Evolutionary conservation across 2,329 filamentous ascomycete species (phyloP).

Genomic region (Fusarium mexicanum): DNA sequence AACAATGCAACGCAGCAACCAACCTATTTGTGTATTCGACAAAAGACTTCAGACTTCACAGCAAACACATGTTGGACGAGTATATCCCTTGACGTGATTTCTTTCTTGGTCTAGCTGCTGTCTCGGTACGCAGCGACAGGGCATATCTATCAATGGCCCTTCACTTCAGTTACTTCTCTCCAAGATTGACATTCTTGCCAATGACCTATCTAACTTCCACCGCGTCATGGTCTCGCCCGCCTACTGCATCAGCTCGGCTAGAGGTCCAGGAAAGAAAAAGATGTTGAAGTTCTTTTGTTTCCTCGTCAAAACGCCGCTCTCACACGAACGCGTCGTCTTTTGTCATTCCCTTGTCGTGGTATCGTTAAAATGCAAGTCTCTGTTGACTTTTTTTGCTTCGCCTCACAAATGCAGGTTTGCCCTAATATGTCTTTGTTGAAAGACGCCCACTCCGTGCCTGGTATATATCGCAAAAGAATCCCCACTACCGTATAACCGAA

Average conservation of each 20-base stretch:
- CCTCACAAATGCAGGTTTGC: conserved; percentile 53
- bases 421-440: conserved; percentile 57
- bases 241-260: conserved; percentile 53
- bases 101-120: conserved; percentile 43
- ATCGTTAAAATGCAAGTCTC: conserved; percentile 55
- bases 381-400: conserved; percentile 47
- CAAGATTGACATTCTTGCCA: conserved; percentile 9
- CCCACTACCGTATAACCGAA: conserved; percentile 41
- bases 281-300: conserved; percentile 61
- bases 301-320: conserved; percentile 54
- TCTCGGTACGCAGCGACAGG: conserved; percentile 37
- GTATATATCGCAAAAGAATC: conserved; percentile 48
- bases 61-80: neutral
- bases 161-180: conserved; percentile 11
- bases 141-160: conserved; percentile 22
- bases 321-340: conserved; percentile 46
- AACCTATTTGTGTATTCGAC: neutral
- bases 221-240: conserved; percentile 38
- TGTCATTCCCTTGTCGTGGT: conserved; percentile 48
- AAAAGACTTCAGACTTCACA: neutral
- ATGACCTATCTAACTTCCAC: conserved; percentile 33
- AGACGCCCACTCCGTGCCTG: conserved; percentile 54
- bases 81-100: conserved; percentile 28
- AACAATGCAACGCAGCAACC: neutral
- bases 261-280: conserved; percentile 56